Evolutionary conservation across 257 asterid genomes (phyloP).

Genomic region (Solanum ahanhuiri): DNA sequence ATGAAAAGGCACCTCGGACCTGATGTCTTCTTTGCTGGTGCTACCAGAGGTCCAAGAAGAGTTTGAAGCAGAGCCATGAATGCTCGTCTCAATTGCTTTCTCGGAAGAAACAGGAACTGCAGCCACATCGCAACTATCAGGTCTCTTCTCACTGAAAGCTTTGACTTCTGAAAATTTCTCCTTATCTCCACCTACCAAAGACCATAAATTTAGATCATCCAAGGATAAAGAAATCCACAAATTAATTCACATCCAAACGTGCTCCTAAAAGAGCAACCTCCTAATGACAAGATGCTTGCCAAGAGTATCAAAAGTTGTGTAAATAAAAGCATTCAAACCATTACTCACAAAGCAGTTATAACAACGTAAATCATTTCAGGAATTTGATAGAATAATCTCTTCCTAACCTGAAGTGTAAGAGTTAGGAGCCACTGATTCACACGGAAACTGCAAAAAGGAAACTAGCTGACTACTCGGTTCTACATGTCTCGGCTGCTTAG

Average conservation of each 20-base stretch:
- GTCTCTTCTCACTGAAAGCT: conserved; percentile 8
- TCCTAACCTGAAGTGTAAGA: conserved; percentile 19
- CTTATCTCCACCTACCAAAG: conserved; percentile 19
- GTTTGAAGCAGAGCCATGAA: conserved; percentile 16
- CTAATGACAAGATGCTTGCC: neutral
- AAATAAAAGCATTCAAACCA: neutral
- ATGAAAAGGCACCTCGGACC: conserved; percentile 15
- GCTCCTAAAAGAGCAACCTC: neutral
- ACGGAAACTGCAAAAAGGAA: conserved; percentile 26
- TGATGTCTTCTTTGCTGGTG: conserved; percentile 23
- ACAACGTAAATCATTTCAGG: neutral
- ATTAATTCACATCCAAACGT: neutral
- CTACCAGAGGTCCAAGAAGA: conserved; percentile 22
- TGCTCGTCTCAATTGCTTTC: conserved; percentile 6
- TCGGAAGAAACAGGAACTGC: conserved; percentile 9
- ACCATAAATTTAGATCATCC: neutral
- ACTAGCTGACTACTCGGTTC: conserved; percentile 17
- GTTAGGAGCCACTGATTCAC: conserved; percentile 3
- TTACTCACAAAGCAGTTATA: neutral
- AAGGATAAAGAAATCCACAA: neutral
- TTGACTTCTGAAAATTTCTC: neutral
- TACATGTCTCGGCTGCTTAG: conserved; percentile 35
- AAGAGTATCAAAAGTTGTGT: neutral
- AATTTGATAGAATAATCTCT: neutral
- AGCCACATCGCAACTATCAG: conserved; percentile 1